Percentiles rank a stretch among this genome's conserved stretches.
phyloP scores from a whole-genome alignment of 176 grass and related monocot species.

The Aechmea fasciata region DNA sequence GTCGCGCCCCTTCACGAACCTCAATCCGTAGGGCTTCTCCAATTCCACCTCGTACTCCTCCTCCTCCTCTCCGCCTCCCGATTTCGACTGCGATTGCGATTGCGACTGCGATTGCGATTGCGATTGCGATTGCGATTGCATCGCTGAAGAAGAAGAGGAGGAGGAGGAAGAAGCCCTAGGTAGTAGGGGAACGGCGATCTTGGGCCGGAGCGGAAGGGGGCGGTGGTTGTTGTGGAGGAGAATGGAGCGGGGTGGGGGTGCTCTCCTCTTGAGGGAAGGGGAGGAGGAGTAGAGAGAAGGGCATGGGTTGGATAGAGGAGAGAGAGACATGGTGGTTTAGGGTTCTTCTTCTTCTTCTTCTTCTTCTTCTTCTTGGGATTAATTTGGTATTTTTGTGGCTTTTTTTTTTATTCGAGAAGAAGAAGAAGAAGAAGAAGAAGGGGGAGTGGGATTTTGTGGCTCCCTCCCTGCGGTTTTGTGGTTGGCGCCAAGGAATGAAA shows the following conservation, averaged over 20 bases:
- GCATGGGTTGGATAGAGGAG: conserved; percentile 29
- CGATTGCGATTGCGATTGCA: no score
- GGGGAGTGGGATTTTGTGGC: conserved; percentile 25
- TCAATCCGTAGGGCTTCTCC: conserved; percentile 87
- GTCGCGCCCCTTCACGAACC: conserved; percentile 68
- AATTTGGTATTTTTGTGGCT: no score
- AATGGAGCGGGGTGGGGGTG: conserved; percentile 18
- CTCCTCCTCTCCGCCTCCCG: conserved; percentile 16
- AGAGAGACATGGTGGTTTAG: conserved; percentile 22
- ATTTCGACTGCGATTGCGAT: conserved; percentile 36
- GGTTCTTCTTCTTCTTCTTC: neutral
- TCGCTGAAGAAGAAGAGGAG: neutral
- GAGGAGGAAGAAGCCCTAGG: conserved; percentile 36
- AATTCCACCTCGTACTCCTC: conserved; percentile 72
- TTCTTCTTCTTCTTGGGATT: neutral
- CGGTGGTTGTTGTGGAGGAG: conserved; percentile 7
- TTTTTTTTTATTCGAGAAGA: neutral
- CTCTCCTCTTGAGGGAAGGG: conserved; percentile 9
- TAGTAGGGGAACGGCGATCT: conserved; percentile 4
- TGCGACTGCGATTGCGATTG: conserved; percentile 35
- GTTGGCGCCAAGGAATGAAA: conserved; percentile 29
- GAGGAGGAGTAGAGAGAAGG: conserved; percentile 34
- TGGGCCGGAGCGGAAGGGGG: neutral
- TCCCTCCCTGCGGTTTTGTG: conserved; percentile 20
- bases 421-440: neutral